Base-by-base conservation (phyloP, 352 stramenopile genomes). In the Pythium chondricola region DNA sequence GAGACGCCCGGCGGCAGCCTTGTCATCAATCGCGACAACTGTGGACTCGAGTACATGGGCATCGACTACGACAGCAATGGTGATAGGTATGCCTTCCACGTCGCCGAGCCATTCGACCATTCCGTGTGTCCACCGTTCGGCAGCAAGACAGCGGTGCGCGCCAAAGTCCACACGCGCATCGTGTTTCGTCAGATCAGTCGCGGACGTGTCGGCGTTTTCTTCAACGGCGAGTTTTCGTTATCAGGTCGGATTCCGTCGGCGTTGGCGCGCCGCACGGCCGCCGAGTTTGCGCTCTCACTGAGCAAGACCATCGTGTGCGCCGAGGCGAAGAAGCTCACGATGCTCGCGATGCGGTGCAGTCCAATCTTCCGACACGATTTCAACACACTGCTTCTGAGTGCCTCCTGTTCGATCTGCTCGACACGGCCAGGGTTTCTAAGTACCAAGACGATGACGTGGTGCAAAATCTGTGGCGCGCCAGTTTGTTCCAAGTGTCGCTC, bases 321-420 rank as follows among this genome's bases (percentile, higher is more conserved):
- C 3, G 40, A 66, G 26, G 52, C 52, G 46, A 66, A 66, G 47
- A 60, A 54, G 29, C 58, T 66, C 44, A 65, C 57, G 45, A 46
- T 39, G 17, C 44, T 65, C 7, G 40, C 56, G 17, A 39, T 64
- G 2, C 24, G 27, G 9, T 36, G 33, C 21, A 59, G 49, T 18
- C 56, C 56, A 0, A 48, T 64, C 33, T 63, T 63, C 38, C 42
- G 54, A 22, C 25, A 52, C 24, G 8, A 20, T 6, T n/a, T 27
- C 18, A 14, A 33, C 24, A 6, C 18, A 11, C 13, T 37, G n/a
- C 21, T 22, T 3, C 6, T 8, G 5, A 18, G 25, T 21, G 30
- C 32, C 6, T 9, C 20, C 3, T 63, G 55, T 36, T 50, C 45
- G 20, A 60, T 65, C 41, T 65, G 57, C 45, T 37, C 29, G 2